Evolutionary conservation across 2,329 filamentous ascomycete genomes (phyloP), one percentile per base, ranked within the genome.

Genomic region (Penicillium sp.): DNA sequence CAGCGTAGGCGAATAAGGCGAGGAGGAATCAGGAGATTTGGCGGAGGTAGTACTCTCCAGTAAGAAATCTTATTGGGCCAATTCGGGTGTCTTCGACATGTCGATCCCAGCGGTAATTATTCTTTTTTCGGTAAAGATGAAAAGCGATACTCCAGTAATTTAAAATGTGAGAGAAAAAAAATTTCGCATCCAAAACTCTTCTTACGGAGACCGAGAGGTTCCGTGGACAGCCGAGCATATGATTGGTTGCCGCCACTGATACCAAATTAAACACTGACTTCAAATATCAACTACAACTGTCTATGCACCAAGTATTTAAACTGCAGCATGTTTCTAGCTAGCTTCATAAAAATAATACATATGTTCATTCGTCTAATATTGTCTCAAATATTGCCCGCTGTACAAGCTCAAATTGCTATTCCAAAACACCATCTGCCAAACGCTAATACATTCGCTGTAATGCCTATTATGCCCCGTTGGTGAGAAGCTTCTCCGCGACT

Each of bases 401-500:
- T 40, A 40, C n/a, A 40, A 40, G 18, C 35, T 40, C 30, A 3
- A 35, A 35, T 35, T 35, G 12, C 30, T 35, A 16, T 9, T 35
- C 30, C 30, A 35, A 40, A 40, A 40, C 16, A 21, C n/a, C 40
- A 18, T 43, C 40, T 43, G 8, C 11, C 18, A 43, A 23, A 18
- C 7, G 12, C 30, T 9, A 35, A 35, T 16, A 16, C 30, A 35
- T 35, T 35, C 12, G 30, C 16, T 43, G 18, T 12, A 21, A 47
- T 35, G 28, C 45, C 42, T 46, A 52, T 52, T 40, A 53, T 38
- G 51, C 33, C 23, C 21, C 21, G 24, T 55, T 21, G 16, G 52
- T 50, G 18, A 58, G 49, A 33, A 81, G 75, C 71, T 81, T 84
- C 33, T 72, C 66, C 65, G 88, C 81, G 79, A 92, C 86, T 68